Evolutionary conservation across 2,329 filamentous ascomycete species (phyloP).

Genomic region (Trichophyton rubrum): DNA sequence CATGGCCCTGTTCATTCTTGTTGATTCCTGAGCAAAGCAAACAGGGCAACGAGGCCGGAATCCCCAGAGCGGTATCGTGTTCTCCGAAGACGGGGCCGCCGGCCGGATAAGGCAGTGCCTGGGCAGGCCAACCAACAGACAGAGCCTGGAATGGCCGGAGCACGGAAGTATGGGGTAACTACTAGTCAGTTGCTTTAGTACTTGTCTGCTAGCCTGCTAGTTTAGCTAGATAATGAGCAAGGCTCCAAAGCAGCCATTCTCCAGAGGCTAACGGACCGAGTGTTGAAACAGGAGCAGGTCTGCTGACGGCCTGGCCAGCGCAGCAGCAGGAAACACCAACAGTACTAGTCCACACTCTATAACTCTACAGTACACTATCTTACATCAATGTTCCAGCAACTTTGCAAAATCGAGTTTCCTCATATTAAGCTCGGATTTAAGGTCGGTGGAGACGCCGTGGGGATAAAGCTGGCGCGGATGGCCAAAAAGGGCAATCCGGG

Average conservation of each 20-base stretch:
- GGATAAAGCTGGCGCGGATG: background rate
- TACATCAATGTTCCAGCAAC: background rate
- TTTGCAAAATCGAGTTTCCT: background rate
- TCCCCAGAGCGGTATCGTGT: background rate
- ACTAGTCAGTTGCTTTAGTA: too few species aligned
- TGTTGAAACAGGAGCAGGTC: background rate
- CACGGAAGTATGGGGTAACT: too few species aligned
- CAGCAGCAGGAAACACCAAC: too few species aligned
- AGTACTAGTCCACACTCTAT: too few species aligned
- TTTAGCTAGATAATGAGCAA: too few species aligned
- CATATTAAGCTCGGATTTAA: background rate
- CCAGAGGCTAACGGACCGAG: too few species aligned
- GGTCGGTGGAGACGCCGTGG: background rate
- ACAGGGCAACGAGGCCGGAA: background rate
- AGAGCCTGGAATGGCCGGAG: background rate
- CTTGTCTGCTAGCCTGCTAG: too few species aligned
- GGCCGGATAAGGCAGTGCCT: background rate
- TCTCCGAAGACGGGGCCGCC: background rate
- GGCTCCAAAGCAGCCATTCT: too few species aligned
- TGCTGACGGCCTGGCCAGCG: background rate
- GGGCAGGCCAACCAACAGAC: background rate
- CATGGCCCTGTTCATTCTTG: background rate
- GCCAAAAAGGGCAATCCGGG: background rate
- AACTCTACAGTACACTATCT: too few species aligned
- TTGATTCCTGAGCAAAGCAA: background rate